Conservation (phyloP, 2,329 filamentous ascomycete species). For the Clarireedia hainanense region DNA sequence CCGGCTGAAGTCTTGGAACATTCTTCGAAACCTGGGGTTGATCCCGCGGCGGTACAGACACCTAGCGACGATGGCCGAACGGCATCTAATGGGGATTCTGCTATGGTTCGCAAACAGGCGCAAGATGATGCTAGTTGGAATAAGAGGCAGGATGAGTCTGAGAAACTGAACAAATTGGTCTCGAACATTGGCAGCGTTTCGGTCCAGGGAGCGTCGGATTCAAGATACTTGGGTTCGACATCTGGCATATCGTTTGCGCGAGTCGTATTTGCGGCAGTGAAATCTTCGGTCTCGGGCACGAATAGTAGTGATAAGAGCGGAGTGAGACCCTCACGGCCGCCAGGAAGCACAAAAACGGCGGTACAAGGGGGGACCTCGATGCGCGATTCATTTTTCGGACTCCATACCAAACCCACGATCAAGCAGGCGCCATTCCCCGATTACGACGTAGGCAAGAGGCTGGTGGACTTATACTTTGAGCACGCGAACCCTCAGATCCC, state of each 20-base stretch:
- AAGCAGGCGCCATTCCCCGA: constrained; percentile 79
- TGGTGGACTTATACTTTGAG: constrained; percentile 85
- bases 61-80: constrained; percentile 25
- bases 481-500: constrained; percentile 95
- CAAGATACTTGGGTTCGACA: constrained; percentile 73
- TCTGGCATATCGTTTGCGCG: constrained; percentile 91
- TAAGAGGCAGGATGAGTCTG: constrained; percentile 47
- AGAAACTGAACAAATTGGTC: constrained; percentile 57
- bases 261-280: constrained; percentile 89
- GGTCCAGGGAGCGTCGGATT: constrained; percentile 69
- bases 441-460: constrained; percentile 60
- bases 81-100: constrained; percentile 14
- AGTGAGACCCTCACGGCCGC: constrained; percentile 48
- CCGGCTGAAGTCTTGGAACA: constrained; percentile 62
- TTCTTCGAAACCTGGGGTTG: constrained; percentile 37
- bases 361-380: constrained; percentile 63
- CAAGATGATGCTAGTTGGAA: constrained; percentile 25
- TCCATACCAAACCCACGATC: constrained; percentile 85
- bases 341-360: constrained; percentile 32
- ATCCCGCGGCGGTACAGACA: constrained; percentile 24
- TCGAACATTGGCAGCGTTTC: constrained; percentile 69
- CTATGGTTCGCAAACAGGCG: constrained; percentile 16
- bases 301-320: constrained; percentile 54
- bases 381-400: constrained; percentile 94
- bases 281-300: constrained; percentile 59